A percentile compares a stretch with the other conserved stretches of the same genome.
These are phyloP conservation scores for Dryas octopetala DNA, from an alignment of 306 rosid genomes.

Conservation along the genomic window DNA sequence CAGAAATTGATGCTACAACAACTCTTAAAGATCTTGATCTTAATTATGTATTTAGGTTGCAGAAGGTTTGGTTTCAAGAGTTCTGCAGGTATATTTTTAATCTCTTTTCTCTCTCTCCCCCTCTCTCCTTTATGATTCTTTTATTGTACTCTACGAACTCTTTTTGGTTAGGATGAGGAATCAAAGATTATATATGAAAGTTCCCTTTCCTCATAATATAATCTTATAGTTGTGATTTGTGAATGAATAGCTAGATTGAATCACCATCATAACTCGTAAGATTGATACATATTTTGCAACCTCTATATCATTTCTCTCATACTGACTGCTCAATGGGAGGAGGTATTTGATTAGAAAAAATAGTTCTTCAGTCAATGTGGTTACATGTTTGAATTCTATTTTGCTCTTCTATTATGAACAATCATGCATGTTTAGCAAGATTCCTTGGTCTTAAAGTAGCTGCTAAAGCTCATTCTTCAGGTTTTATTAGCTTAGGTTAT, in stretches of 20 bases:
- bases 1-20: constrained; percentile 76
- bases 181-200: neutral
- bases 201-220: neutral
- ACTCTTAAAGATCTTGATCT: constrained; percentile 95
- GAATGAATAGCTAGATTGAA: neutral
- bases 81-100: constrained; percentile 59
- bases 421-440: neutral
- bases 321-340: neutral
- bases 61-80: constrained; percentile 78
- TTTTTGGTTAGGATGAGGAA: neutral
- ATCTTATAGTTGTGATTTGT: neutral
- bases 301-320: neutral
- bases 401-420: neutral
- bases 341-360: neutral
- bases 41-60: constrained; percentile 78
- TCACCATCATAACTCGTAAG: neutral
- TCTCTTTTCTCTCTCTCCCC: neutral
- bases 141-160: neutral
- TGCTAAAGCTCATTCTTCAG: neutral
- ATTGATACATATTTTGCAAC: neutral
- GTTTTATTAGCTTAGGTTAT: neutral
- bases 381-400: neutral
- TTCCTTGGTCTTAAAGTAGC: neutral
- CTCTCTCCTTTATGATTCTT: neutral
- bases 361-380: neutral